These are phyloP conservation scores for Fusarium buxicola DNA, from an alignment of 2,329 filamentous ascomycete genomes.

Conservation along the genomic window DNA sequence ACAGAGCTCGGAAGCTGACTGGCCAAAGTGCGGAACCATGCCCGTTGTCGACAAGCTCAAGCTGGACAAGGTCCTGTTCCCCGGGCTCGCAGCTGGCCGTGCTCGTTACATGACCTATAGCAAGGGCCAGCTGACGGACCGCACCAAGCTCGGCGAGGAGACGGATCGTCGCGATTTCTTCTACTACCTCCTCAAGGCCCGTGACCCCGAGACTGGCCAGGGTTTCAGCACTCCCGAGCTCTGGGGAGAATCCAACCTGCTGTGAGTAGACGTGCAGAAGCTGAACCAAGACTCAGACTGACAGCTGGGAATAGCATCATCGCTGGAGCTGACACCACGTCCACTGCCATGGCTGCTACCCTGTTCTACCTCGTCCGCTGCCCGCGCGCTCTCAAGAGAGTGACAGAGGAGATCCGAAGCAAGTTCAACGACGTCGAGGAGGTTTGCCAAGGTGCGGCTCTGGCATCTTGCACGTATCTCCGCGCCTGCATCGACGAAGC, in stretches of 20 bases:
- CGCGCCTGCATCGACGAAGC: constrained; percentile 74
- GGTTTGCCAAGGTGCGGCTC: constrained; percentile 62
- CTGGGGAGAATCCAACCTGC: constrained; percentile 76
- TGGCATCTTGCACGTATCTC: constrained; percentile 67
- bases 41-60: constrained; percentile 74
- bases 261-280: constrained; percentile 55
- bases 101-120: constrained; percentile 79
- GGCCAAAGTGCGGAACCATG: constrained; percentile 75
- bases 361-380: constrained; percentile 72
- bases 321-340: constrained; percentile 78
- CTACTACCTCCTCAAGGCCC: constrained; percentile 77
- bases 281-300: background rate
- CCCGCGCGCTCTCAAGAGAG: constrained; percentile 59
- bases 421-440: constrained; percentile 65
- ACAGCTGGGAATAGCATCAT: constrained; percentile 64
- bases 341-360: constrained; percentile 73
- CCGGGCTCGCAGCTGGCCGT: constrained; percentile 72
- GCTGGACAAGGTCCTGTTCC: constrained; percentile 76
- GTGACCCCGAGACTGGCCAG: constrained; percentile 76
- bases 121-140: constrained; percentile 72
- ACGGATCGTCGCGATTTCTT: constrained; percentile 80
- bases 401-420: constrained; percentile 63
- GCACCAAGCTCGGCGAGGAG: constrained; percentile 73
- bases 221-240: constrained; percentile 74
- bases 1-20: constrained; percentile 19